phyloP scores from a whole-genome alignment of 257 asterid genomes.

The Mentha longifolia region DNA sequence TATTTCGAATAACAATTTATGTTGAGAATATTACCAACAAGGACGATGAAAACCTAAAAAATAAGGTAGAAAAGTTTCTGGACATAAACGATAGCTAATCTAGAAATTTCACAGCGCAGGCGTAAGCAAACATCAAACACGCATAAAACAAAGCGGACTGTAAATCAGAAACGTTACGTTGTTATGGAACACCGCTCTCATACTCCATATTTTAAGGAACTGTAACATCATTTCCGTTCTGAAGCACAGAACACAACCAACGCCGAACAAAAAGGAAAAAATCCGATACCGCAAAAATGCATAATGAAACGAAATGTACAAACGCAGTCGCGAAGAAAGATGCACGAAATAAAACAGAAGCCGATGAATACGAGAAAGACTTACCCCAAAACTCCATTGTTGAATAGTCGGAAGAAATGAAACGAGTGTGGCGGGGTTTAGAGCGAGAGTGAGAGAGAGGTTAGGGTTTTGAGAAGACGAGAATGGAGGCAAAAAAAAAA shows the following conservation, averaged over 20 bases:
- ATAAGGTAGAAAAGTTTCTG: background rate
- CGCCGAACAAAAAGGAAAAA: background rate
- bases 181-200: background rate
- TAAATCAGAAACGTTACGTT: background rate
- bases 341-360: background rate
- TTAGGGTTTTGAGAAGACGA: slow-evolving; percentile 37
- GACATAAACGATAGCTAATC: background rate
- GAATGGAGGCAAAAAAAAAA: slow-evolving; percentile 16
- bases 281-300: background rate
- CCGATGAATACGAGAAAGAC: background rate
- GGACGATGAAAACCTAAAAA: background rate
- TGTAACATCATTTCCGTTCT: background rate
- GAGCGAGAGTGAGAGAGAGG: slow-evolving; percentile 18
- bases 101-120: background rate
- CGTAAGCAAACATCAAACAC: background rate
- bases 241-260: background rate
- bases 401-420: slow-evolving; percentile 8
- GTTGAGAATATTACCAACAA: background rate
- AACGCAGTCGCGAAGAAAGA: background rate
- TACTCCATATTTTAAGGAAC: background rate
- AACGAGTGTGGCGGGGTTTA: slow-evolving; percentile 23
- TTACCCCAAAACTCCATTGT: slow-evolving; percentile 52
- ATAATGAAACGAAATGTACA: background rate
- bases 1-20: background rate
- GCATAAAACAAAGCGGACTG: background rate